A percentile compares a stretch with the other conserved stretches of the same genome.
These are phyloP conservation scores for Paraurostyla sp. DNA, from an alignment of 73 alveolate genomes.

Conservation along the genomic window DNA sequence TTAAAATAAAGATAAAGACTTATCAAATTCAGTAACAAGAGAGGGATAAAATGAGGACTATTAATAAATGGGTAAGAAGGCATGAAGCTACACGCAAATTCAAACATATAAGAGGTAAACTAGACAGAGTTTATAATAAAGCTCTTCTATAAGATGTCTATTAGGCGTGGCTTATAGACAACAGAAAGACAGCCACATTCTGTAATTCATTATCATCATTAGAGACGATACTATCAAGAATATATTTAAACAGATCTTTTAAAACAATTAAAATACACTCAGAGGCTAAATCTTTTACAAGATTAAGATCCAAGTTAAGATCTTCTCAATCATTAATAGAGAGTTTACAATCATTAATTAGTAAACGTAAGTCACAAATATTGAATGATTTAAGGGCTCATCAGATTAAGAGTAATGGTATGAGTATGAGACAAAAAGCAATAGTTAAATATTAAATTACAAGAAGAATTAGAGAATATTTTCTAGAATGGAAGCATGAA, in stretches of 20 bases:
- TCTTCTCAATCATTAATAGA: background rate
- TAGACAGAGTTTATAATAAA: background rate
- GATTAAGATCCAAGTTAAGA: background rate
- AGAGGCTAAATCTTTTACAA: background rate
- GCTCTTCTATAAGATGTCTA: background rate
- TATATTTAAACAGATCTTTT: conserved; percentile 2
- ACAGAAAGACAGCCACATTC: background rate
- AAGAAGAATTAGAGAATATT: conserved; percentile 17
- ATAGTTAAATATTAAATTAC: background rate
- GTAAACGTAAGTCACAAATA: background rate
- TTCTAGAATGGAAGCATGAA: conserved; percentile 30
- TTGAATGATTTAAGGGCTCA: background rate
- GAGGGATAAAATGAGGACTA: background rate
- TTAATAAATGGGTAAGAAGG: conserved; percentile 34
- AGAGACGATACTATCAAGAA: background rate
- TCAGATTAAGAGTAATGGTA: background rate
- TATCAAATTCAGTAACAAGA: background rate
- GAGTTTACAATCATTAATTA: background rate
- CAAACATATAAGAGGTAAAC: background rate
- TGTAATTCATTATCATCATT: background rate
- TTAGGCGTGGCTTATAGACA: background rate
- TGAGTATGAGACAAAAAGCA: conserved; percentile 1
- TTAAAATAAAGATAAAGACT: background rate
- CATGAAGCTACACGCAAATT: background rate
- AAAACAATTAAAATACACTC: background rate